Base-by-base conservation (phyloP, 495 filamentous ascomycete species). In the Cercophora newfieldiana region DNA sequence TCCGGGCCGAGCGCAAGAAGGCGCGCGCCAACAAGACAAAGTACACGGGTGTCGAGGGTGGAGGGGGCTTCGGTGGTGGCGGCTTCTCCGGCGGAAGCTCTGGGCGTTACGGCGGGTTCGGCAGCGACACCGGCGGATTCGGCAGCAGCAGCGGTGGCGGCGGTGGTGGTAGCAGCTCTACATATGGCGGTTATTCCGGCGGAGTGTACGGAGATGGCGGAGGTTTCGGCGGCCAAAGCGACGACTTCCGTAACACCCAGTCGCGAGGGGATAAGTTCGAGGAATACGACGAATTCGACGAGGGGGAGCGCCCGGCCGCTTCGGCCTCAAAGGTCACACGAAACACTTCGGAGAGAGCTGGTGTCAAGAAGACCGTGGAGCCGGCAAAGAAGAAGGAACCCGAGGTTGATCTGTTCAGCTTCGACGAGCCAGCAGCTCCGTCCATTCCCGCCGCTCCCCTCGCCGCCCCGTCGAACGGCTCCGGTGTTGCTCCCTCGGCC, bases 201-300 rank as follows among this genome's bases (percentile, higher is more conserved):
- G 85, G 83, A n/a, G 93, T 98, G 0, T 98, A 91, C 73, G 95
- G 96, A 26, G 95, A 98, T 73, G 93, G 93, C 37, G 94, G 93
- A 63, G 93, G 92, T 2, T 97, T 94, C 69, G 92, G 93, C 22
- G 82, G 82, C 12, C 85, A 89, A 64, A 71, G 81, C 19, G 31
- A 83, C 37, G 91, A 91, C 50, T 96, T 91, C 71, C 74, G 74
- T 66, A 80, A 83, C 29, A 82, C 86, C 28, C 77, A 85, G 68
- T 78, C 83, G 44, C 78, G 76, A 6, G 79, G 82, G 19, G 94
- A 96, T 66, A 88, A 88, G 61, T 99, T 97, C 68, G 94, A 98
- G 60, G 95, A 98, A 77, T 99, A 99, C 71, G 93, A 99, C 72
- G 95, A 99, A 77, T 92, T 89, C 68, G 94, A 98, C 65, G 94